These are phyloP conservation scores for Crucihimalaya himalaica DNA, from an alignment of 345 rosid genomes.

Conservation along the genomic window DNA sequence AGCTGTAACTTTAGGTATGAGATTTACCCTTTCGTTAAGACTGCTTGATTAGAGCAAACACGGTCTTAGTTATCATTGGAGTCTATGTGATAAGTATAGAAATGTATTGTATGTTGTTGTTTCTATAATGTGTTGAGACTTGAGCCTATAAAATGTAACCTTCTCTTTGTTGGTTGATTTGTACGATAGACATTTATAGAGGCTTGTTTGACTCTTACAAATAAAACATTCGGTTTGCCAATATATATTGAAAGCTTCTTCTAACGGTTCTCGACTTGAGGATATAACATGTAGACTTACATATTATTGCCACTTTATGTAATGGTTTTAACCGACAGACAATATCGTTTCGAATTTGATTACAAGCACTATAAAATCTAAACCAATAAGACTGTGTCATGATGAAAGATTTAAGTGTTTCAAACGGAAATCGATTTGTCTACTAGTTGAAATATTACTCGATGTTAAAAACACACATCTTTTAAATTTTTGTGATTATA, in stretches of 20 bases:
- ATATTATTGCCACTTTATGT: not conserved
- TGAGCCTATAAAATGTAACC: not conserved
- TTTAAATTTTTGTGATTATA: too few species aligned
- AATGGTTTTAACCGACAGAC: too few species aligned
- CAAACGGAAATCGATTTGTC: too few species aligned
- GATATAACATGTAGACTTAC: not conserved
- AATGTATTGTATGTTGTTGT: not conserved
- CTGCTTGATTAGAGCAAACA: conserved; percentile 6
- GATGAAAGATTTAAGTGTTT: too few species aligned
- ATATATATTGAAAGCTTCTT: not conserved
- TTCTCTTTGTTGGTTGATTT: not conserved
- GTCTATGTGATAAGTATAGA: not conserved
- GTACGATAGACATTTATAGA: not conserved
- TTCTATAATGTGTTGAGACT: conserved; percentile 17
- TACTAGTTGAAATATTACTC: too few species aligned
- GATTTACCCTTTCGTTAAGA: conserved; percentile 54
- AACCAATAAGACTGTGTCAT: too few species aligned
- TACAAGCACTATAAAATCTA: too few species aligned
- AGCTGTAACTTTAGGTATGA: conserved; percentile 76
- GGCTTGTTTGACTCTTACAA: not conserved
- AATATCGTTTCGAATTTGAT: too few species aligned
- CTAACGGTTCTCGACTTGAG: not conserved
- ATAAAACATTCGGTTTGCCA: not conserved
- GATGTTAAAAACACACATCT: too few species aligned
- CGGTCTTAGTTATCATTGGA: not conserved